Evolutionary conservation across 345 rosid genomes (phyloP), one percentile per base, ranked within the genome.

Genomic region (Schrenkiella parvula): DNA sequence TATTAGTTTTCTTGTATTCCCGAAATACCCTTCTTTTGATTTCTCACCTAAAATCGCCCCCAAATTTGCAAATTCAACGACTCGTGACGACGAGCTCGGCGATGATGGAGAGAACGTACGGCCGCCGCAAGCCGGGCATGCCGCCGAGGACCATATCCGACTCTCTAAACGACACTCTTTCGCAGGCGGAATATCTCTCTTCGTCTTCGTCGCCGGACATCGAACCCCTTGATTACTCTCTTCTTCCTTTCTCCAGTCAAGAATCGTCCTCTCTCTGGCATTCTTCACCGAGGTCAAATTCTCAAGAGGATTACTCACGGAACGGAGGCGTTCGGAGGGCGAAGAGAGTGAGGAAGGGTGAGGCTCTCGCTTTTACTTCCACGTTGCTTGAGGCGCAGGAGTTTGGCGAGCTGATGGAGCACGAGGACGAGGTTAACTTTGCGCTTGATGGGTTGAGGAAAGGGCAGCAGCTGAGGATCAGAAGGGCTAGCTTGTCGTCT

Each of bases 341-440:
- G 19, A 93, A 91, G 83, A 82, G 82, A 87, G 77, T 76, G 85
- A 80, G 52, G 88, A 83, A 60, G 60, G 78, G 74, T 10, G 82
- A 80, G 21, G 51, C 82, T 43, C 75, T 66, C 62, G 82, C 82
- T 29, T 62, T 78, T 14, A 85, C 88, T 38, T 81, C 98, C 38
- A 90, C 98, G 59, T 77, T 95, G 78, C 89, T 92, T 83, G 98
- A 95, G 84, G 88, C 98, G 5, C 99, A 92, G 86, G 98, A 95
- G 80, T 90, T 82, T 13, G 99, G 99, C 19, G 99, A 92, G 84
- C 86, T 92, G 89, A 92, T 95, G 99, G 99, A 95, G 82, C 91
- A 89, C 66, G 91, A 88, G 14, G 99, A 95, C 43, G 99, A 95
- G 86, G 96, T 92, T 57, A 86, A 95, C 79, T 95, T 92, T 53